Evolutionary conservation across 2,329 filamentous ascomycete species (phyloP), one percentile per base, ranked within the genome.

Genomic region (Curvularia lunata): DNA sequence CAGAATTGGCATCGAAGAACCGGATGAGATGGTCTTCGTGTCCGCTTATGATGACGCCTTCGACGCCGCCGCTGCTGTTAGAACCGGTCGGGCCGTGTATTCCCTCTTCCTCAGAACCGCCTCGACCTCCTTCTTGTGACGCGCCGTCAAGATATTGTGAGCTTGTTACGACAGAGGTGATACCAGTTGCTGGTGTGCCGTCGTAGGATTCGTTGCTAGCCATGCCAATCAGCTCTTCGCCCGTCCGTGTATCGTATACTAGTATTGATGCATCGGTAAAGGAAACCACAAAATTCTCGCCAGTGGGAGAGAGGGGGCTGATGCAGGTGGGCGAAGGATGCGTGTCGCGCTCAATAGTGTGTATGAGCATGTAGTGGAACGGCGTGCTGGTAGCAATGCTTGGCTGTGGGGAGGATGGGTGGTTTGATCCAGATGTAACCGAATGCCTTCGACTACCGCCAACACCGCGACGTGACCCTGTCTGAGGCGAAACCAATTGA

Each of bases 1-100:
- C 95, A 79, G 92, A 97, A 75, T 99, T 98, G 62, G 95, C 95
- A 82, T 99, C 95, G 76, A 97, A 99, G 83, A 99, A 97, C 66
- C 94, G 86, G 68, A 99, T 92, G 72, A 92, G 97, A 68, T 91
- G 88, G 79, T 99, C 95, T 81, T 99, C 95, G 74, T 99, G 94
- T 64, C 95, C 95, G 61, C 91, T 96, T 64, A 99, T 97, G 57
- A 99, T 91, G 21, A 96, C 91, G 12, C 95, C 95, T 77, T 97
- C 93, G 0, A 97, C 88, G 32, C 81, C 80, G 52, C 81, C 80
- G 52, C 90, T 90, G 55, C 89, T 91, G 50, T 88, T 90, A 7
- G 88, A 88, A 23, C 91, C 91, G 10, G 95, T 98, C 5, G 94
- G 92, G 1, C 92, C 92, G 42, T 89, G 89, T 1, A 91, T 85